Evolutionary conservation across 306 rosid genomes (phyloP).

Genomic region (Alnus rubra): DNA sequence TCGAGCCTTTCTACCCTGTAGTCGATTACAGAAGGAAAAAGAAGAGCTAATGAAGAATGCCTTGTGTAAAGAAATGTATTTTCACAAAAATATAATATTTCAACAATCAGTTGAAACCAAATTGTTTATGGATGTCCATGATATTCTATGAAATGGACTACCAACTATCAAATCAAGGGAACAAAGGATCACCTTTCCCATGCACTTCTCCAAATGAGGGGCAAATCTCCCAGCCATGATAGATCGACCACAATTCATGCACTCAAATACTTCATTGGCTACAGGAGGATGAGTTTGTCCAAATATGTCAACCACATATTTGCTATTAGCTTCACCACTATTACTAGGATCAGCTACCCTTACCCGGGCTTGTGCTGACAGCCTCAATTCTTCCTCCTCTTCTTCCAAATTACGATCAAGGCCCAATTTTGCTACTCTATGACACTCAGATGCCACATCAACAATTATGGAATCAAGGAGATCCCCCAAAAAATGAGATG

Average conservation of each 20-base stretch:
- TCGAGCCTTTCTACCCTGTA: conserved; percentile 97
- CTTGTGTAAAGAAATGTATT: conserved; percentile 1
- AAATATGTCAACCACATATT: conserved; percentile 87
- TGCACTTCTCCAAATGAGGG: conserved; percentile 98
- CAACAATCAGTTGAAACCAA: neutral
- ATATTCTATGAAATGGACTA: neutral
- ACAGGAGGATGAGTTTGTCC: conserved; percentile 93
- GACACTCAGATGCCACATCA: conserved; percentile 97
- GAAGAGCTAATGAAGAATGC: neutral
- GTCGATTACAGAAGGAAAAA: conserved; percentile 16
- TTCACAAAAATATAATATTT: neutral
- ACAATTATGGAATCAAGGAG: conserved; percentile 86
- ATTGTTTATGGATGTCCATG: neutral
- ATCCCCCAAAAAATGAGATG: conserved; percentile 69
- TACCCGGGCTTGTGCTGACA: conserved; percentile 85
- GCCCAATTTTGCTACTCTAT: conserved; percentile 82
- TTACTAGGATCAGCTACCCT: conserved; percentile 88
- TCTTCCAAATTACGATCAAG: conserved; percentile 93
- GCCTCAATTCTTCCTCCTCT: conserved; percentile 91
- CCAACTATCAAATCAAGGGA: neutral
- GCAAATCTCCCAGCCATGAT: conserved; percentile 94
- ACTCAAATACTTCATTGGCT: conserved; percentile 76
- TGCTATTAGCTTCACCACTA: conserved; percentile 72
- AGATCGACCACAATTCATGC: conserved; percentile 91
- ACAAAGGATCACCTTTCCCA: conserved; percentile 82